Evolutionary conservation across 2,329 filamentous ascomycete species (phyloP), one percentile per base, ranked within the genome.

Genomic region (Ophioceras dolichostomum): DNA sequence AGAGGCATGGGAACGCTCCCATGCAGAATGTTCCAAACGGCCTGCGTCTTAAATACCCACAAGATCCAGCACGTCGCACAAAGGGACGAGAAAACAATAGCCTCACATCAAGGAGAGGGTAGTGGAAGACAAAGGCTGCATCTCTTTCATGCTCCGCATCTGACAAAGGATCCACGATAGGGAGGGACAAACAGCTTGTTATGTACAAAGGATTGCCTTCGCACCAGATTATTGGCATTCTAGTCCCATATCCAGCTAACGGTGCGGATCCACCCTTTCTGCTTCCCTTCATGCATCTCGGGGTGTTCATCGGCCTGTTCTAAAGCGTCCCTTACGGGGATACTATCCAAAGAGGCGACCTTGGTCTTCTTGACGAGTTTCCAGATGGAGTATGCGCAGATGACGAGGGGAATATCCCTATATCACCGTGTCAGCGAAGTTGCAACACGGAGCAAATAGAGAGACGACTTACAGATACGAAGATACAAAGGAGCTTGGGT

Each of bases 281-380:
- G 38, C 43, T 52, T 53, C 14, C 37, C 37, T 31, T 51, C 43
- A 1, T 46, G 46, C 30, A 58, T 54, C 3, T 59, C 54, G 3
- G 48, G 44, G 31, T 50, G 47, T 16, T 52, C 43, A 10, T 64
- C 61, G 10, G 58, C 59, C 45, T 70, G 66, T 14, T 64, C 58
- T 3, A 79, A 60, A 0, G 71, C 72, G 8, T 67, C 64, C 2
- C 56, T 50, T 0, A 79, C 53, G 0, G 72, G 68, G 27, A 79
- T 67, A 4, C 65, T 59, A 10, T 61, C 54, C 4, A 78, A 52
- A 0, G 64, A 52, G 7, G 72, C 57, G 9, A 73, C 49, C 39
- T 68, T 70, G 0, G 79, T 79, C 45, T 72, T 68, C 51, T 79
- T 81, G 49, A 70, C 58, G 26, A 77, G 53, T 54, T 85, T 84